Base-by-base conservation (phyloP, 495 filamentous ascomycete genomes). In the Penicillium parvum region DNA sequence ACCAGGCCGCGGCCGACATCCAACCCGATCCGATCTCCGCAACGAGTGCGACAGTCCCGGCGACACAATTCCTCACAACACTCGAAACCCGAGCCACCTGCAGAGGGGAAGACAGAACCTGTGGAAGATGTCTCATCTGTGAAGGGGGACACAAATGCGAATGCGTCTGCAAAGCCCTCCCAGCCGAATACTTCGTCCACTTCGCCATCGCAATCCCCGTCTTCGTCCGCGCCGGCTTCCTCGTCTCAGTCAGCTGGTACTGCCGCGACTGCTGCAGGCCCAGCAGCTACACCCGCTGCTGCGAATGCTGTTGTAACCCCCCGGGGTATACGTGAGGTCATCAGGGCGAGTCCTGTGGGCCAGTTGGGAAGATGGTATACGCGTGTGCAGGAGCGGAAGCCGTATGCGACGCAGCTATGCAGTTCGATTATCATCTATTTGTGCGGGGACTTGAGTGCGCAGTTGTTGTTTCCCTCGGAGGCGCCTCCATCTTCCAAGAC, bases 341-440 rank as follows among this genome's bases (percentile, higher is more conserved):
- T 90, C 39, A 67, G 78, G 49, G 81, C 81, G 6, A 47, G 66
- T 11, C 68, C 69, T 9, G 12, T 66, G 14, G 69, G 69, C 16
- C 57, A 40, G 26, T 36, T 71, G n/a, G 69, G 65, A 14, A 41
- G 62, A 22, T 61, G 62, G 43, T 96, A 92, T 54, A 81, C 76
- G 9, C 74, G 83, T 19, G 74, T 76, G 10, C 87, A 92, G 62
- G 69, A 74, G 23, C 75, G 74, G 33, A 61, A 84, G 43, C 90
- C 90, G 5, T 88, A 85, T 57, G 61, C 73, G 7, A 95, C 88
- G 3, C 90, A 96, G 67, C 56, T 95, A 47, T 68, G 69, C 46
- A 88, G 79, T 49, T 77, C 85, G 30, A 63, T 96, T 22, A 70
- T 86, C 10, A 85, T 95, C 36, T 95, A 90, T 59, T 69, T 86